Conservation (phyloP, 2,329 filamentous ascomycete species). For the Decorospora gaudefroyi region DNA sequence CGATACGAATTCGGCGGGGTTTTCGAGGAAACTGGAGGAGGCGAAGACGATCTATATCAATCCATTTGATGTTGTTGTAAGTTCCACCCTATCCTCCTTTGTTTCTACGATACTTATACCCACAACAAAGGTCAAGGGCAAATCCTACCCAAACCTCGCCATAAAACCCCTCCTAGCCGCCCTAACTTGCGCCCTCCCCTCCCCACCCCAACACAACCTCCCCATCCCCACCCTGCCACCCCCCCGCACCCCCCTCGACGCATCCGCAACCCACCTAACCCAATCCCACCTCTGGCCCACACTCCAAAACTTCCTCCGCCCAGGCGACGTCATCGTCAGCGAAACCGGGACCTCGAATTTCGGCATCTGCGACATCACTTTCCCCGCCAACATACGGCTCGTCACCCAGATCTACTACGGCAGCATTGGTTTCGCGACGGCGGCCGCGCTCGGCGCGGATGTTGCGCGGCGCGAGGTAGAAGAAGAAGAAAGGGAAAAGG, state of each 20-base stretch:
- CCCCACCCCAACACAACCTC: slow-evolving; percentile 29
- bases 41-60: slow-evolving; percentile 46
- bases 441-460: slow-evolving; percentile 50
- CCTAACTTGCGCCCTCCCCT: slow-evolving; percentile 33
- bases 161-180: slow-evolving; percentile 47
- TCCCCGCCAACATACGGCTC: slow-evolving; percentile 37
- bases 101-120: not conserved
- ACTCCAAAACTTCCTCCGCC: slow-evolving; percentile 46
- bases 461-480: slow-evolving; percentile 57
- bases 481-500: not conserved
- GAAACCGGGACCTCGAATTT: slow-evolving; percentile 52
- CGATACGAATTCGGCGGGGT: slow-evolving; percentile 52
- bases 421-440: slow-evolving; percentile 51
- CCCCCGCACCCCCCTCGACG: slow-evolving; percentile 36
- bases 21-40: slow-evolving; percentile 44
- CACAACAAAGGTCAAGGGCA: slow-evolving; percentile 34
- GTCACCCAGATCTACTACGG: slow-evolving; percentile 53
- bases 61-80: slow-evolving; percentile 44
- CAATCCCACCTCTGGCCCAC: slow-evolving; percentile 53
- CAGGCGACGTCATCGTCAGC: slow-evolving; percentile 48
- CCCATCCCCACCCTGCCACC: slow-evolving; percentile 34
- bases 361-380: slow-evolving; percentile 45
- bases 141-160: slow-evolving; percentile 37
- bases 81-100: not conserved
- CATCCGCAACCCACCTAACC: slow-evolving; percentile 46